Evolutionary conservation across 768 basidiomycete species (phyloP), one percentile per base, ranked within the genome.

Genomic region (Mycena leptocephala): DNA sequence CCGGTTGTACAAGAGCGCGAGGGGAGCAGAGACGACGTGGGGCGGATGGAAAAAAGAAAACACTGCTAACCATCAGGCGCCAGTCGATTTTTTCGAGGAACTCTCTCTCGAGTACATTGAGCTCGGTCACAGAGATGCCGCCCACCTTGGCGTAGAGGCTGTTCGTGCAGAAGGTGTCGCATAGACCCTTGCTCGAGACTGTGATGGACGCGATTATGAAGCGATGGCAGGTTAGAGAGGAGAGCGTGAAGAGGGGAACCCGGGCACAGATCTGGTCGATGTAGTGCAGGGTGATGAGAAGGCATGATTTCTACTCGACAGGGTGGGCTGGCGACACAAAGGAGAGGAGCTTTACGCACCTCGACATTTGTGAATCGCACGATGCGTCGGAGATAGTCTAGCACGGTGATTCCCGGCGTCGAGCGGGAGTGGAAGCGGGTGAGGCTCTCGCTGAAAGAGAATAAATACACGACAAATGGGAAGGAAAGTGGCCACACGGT

Each of bases 361-460:
- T 99, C 98, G 85, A 97, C 94, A 82, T 98, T 99, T 72, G 97
- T 97, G 85, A 96, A 99, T 80, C 91, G 93, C 79, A 98, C 95
- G 80, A 99, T 98, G 68, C 98, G 95, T 79, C 93, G 91, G 72
- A 99, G 90, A 86, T 99, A 99, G 83, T 99, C 98, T 77, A 96
- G 88, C 62, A 99, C 93, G 77, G 89, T 91, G 85, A 99, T 99
- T 75, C 87, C 90, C 55, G 98, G 98, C 7, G 97, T 91, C 11
- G 97, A 92, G 79, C 97, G 92, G 37, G 97, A 99, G 86, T 99
- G 98, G 84, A 99, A 99, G 69, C 97, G 94, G 58, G 98, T 99
- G 77, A 99, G 90, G 78, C 94, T 93, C 88, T 96, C 95, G 37
- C 96, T 97, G 83, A 55, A 64, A 67, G 73, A 77, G 80, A n/a